Base-by-base conservation (phyloP, 306 rosid genomes). In the Luffa aegyptiaca region DNA sequence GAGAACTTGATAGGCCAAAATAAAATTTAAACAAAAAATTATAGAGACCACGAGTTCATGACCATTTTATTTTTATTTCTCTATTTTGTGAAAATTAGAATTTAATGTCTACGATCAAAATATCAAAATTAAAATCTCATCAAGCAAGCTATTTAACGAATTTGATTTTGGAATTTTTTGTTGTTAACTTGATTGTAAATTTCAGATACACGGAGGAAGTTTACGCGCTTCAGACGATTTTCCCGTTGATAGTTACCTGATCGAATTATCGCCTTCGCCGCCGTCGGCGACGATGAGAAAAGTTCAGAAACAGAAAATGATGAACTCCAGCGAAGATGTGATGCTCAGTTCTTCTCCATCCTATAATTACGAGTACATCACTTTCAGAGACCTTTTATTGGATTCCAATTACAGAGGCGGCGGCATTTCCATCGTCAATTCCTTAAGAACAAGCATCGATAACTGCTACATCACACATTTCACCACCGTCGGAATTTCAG, bases 351-450 rank as follows among this genome's bases (percentile, higher is more conserved):
- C 90, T n/a, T 84, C 96, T 44, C 69, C 89, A 75, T 71, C 93
- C 42, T 94, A 91, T 84, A 90, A 85, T 84, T 95, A 86, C 20
- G 99, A 95, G 83, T 91, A 69, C 86, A 86, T 95, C 58, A 91
- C 93, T 37, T 72, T 95, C 21, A 90, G 66, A 69, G 93, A 93
- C 83, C 90, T 95, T 17, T 62, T 95, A 70, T 55, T 95, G 78
- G 97, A 95, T 72, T 90, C 93, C 33, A 95, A 90, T 86, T 91
- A 65, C 82, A 91, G 90, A 83, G 99, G 99, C 8, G 97, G 99
- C 6, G 97, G 88, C 14, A 90, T 93, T 79, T 86, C 91, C 10
- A 86, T 95, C 58, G 82, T 95, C 48, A 90, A 93, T 81, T 95
- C 99, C 66, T 88, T 93, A 1, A 85, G 99, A 81, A 90, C 81